A percentile compares a stretch with the other conserved stretches of the same genome.
These are phyloP conservation scores for Eragrostis curvula DNA, from an alignment of 176 grass and related monocot genomes.

Conservation along the genomic window DNA sequence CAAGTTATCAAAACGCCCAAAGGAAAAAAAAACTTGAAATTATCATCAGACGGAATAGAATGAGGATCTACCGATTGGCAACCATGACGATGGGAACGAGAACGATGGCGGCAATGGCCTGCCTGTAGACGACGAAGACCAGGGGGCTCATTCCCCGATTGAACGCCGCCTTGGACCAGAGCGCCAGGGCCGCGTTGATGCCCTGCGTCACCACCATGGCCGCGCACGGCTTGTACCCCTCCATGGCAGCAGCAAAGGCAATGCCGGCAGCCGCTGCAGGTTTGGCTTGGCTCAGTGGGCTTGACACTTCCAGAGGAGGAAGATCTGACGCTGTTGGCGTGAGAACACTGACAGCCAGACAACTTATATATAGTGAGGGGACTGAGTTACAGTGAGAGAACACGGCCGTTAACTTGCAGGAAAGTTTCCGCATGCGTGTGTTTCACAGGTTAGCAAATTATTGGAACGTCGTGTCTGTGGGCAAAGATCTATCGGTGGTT, in stretches of 20 bases:
- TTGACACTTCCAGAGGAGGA: not conserved
- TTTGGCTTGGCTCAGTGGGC: not conserved
- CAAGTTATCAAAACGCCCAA: not conserved
- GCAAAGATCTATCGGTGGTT: no score
- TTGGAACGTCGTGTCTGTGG: no score
- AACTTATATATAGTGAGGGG: not conserved
- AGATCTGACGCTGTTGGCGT: not conserved
- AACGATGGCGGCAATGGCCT: slow-evolving; percentile 56
- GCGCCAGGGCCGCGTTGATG: slow-evolving; percentile 70
- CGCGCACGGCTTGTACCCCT: slow-evolving; percentile 64
- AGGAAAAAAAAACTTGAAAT: not conserved
- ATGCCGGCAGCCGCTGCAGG: not conserved
- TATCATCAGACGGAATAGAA: not conserved
- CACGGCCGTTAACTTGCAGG: no score
- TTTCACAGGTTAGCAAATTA: no score
- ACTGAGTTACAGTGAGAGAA: not conserved
- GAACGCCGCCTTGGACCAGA: slow-evolving; percentile 67
- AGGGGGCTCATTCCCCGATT: slow-evolving; percentile 68
- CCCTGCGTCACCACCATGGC: slow-evolving; percentile 80
- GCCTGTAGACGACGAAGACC: slow-evolving; percentile 82
- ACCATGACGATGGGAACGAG: slow-evolving; percentile 45
- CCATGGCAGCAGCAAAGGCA: slow-evolving; percentile 3
- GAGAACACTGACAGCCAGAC: not conserved
- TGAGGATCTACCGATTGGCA: slow-evolving; percentile 39
- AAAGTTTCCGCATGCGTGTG: no score